Conservation (phyloP, 2,329 filamentous ascomycete genomes). For the Arthrobotrys conoides region DNA sequence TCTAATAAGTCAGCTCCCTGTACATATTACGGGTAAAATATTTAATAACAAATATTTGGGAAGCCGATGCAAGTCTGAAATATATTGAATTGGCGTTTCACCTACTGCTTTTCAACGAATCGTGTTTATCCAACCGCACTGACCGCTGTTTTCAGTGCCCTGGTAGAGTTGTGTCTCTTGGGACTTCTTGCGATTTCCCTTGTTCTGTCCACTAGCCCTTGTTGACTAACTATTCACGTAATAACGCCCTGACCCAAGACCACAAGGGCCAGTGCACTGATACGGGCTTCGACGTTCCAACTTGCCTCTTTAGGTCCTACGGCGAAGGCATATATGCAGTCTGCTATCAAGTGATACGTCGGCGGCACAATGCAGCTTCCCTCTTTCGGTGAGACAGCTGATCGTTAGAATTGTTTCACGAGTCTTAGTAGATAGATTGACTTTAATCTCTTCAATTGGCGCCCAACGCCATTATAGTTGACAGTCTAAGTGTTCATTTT, state of each 20-base stretch:
- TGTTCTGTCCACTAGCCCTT: slow-evolving; percentile 2
- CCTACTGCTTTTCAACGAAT: slow-evolving; percentile 38
- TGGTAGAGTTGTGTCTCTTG: slow-evolving; percentile 19
- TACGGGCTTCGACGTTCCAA: slow-evolving; percentile 19
- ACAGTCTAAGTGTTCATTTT: not conserved
- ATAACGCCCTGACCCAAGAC: slow-evolving; percentile 22
- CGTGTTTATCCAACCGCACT: slow-evolving; percentile 28
- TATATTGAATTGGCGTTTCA: slow-evolving; percentile 31
- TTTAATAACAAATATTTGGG: slow-evolving; percentile 44
- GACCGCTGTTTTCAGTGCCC: slow-evolving; percentile 27
- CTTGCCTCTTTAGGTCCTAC: slow-evolving; percentile 51
- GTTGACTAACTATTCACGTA: slow-evolving; percentile 23
- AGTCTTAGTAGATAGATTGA: not conserved
- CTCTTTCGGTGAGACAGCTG: slow-evolving; percentile 45
- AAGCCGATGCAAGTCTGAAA: slow-evolving; percentile 42
- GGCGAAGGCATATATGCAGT: slow-evolving; percentile 19
- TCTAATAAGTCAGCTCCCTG: slow-evolving; percentile 34
- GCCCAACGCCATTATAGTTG: slow-evolving; percentile 2
- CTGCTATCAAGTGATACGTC: slow-evolving; percentile 42
- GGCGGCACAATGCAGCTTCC: slow-evolving; percentile 51
- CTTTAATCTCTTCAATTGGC: slow-evolving; percentile 9
- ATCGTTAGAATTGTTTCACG: slow-evolving; percentile 28
- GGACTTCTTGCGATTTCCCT: slow-evolving; percentile 12
- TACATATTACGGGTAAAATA: slow-evolving; percentile 39
- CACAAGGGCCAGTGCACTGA: not conserved